These are phyloP conservation scores for Neurospora intermedia DNA, from an alignment of 495 filamentous ascomycete genomes.

Conservation along the genomic window DNA sequence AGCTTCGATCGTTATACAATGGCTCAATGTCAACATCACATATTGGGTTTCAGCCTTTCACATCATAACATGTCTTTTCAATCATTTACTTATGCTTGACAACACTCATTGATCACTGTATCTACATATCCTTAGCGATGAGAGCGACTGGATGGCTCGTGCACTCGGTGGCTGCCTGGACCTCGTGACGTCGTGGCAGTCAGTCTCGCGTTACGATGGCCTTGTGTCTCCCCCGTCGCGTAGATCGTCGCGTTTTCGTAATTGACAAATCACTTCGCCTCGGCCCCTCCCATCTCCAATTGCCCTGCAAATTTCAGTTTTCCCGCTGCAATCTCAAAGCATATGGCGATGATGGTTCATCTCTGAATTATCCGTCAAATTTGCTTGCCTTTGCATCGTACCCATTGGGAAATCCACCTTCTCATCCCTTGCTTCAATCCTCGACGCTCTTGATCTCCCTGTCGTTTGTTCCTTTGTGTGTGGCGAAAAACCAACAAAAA, in stretches of 20 bases:
- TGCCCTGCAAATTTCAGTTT: background rate
- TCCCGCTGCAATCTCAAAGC: background rate
- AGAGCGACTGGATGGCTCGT: background rate
- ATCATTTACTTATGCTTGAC: background rate
- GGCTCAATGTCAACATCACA: background rate
- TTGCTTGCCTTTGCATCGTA: background rate
- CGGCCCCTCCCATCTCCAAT: background rate
- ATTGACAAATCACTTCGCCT: slow-evolving; percentile 5
- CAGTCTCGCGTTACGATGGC: slow-evolving; percentile 10
- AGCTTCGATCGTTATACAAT: background rate
- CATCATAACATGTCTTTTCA: background rate
- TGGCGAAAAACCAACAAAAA: background rate
- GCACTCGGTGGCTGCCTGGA: background rate
- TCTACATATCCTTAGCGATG: background rate
- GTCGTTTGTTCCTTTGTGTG: background rate
- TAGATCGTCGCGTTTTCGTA: slow-evolving; percentile 13
- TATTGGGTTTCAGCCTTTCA: background rate
- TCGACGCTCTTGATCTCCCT: background rate
- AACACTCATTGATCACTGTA: background rate
- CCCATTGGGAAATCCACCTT: background rate
- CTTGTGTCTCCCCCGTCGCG: slow-evolving; percentile 8
- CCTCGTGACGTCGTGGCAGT: slow-evolving; percentile 19
- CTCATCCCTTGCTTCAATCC: background rate
- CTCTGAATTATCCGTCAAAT: background rate
- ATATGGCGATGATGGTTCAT: background rate